Conservation (phyloP, 148 eudicot species). For the Silene uniflora region DNA sequence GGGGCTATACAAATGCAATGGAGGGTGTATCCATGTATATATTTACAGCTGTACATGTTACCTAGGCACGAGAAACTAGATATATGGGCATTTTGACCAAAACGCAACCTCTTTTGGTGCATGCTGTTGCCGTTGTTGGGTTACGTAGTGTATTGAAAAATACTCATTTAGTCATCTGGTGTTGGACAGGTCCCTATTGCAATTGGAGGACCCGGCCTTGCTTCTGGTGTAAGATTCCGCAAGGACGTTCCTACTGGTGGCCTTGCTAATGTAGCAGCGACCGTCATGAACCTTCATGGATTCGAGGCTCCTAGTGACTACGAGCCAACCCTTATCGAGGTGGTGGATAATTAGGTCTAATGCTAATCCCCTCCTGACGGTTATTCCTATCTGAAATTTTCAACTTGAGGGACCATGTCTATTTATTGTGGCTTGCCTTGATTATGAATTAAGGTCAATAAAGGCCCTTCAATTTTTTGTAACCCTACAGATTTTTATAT, state of each 20-base stretch:
- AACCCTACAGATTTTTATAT: not conserved
- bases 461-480: constrained; percentile 16
- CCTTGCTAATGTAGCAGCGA: constrained; percentile 92
- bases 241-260: constrained; percentile 69
- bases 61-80: too few relatives aligned
- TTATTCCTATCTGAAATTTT: not conserved
- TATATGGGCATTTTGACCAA: too few relatives aligned
- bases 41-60: too few relatives aligned
- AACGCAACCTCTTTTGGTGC: too few relatives aligned
- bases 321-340: constrained; percentile 82
- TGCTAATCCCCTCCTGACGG: not conserved
- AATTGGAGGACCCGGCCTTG: constrained; percentile 88
- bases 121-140: too few relatives aligned
- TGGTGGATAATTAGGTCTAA: constrained; percentile 32
- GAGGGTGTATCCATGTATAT: too few relatives aligned
- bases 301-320: constrained; percentile 78
- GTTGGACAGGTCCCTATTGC: constrained; percentile 77
- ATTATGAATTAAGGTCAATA: constrained; percentile 22
- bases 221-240: constrained; percentile 78
- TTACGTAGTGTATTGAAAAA: not conserved
- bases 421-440: constrained; percentile 9
- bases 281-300: constrained; percentile 88
- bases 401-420: constrained; percentile 6
- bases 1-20: too few relatives aligned
- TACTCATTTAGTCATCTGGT: constrained; percentile 1